Conservation (phyloP, 495 filamentous ascomycete species). For the Penicillium robsamsonii region DNA sequence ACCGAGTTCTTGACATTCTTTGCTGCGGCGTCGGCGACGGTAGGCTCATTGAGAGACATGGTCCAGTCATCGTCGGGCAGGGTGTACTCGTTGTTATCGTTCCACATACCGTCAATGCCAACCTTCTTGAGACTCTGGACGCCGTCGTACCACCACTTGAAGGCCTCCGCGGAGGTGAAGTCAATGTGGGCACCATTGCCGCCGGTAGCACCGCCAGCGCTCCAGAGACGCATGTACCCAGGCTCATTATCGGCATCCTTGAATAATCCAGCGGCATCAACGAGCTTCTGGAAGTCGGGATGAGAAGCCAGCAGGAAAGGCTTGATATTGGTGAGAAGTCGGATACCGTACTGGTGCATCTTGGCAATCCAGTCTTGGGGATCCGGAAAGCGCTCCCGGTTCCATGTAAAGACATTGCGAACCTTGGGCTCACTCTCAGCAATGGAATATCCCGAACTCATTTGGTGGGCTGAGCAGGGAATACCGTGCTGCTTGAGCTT, state of each 20-base stretch:
- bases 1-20: constrained; percentile 36
- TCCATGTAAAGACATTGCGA: constrained; percentile 71
- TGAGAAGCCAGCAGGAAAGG: constrained; percentile 65
- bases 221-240: constrained; percentile 63
- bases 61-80: constrained; percentile 63
- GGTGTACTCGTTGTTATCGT: constrained; percentile 74
- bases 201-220: constrained; percentile 63
- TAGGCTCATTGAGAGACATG: constrained; percentile 49
- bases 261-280: constrained; percentile 56
- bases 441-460: constrained; percentile 71
- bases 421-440: constrained; percentile 62
- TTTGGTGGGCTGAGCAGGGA: constrained; percentile 69
- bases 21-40: constrained; percentile 30
- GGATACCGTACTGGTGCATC: constrained; percentile 60
- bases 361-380: constrained; percentile 58
- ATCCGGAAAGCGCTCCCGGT: constrained; percentile 62
- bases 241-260: constrained; percentile 50
- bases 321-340: constrained; percentile 68
- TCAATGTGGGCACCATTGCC: constrained; percentile 69
- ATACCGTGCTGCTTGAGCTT: constrained; percentile 62
- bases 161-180: constrained; percentile 62
- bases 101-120: constrained; percentile 72
- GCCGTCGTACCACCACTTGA: constrained; percentile 67
- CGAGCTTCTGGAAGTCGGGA: constrained; percentile 58
- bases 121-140: constrained; percentile 56